phyloP scores from a whole-genome alignment of 116 monocot species.

The Zostera marina region DNA sequence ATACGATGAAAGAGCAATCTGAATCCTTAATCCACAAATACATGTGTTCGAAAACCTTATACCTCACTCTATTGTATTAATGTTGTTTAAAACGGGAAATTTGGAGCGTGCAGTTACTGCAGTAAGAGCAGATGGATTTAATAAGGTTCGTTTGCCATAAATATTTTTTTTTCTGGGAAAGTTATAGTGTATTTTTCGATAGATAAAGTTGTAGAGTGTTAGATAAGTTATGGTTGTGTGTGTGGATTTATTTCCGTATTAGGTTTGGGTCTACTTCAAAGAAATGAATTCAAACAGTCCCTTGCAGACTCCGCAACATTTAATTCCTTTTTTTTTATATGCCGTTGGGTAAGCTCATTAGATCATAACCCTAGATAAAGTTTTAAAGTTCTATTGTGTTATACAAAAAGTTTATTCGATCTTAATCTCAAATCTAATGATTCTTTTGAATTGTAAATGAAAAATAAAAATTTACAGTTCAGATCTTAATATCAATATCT shows the following conservation, averaged over 20 bases:
- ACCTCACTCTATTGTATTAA: too few species aligned
- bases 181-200: not conserved
- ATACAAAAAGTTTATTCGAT: too few species aligned
- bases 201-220: conserved; percentile 1
- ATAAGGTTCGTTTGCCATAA: not conserved
- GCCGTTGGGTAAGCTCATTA: too few species aligned
- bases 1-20: too few species aligned
- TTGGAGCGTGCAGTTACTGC: not conserved
- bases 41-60: too few species aligned
- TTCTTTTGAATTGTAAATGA: too few species aligned
- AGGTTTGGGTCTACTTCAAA: not conserved
- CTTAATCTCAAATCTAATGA: too few species aligned
- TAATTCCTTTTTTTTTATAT: not conserved
- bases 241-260: not conserved
- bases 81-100: not conserved
- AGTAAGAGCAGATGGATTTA: not conserved
- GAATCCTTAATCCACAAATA: too few species aligned
- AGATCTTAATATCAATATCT: too few species aligned
- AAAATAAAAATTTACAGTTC: too few species aligned
- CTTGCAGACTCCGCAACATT: conserved; percentile 5
- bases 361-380: too few species aligned
- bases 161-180: not conserved
- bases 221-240: not conserved
- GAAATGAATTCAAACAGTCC: not conserved
- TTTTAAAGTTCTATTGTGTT: too few species aligned